Conservation (phyloP, 1,139 yeast genomes). For the Geotrichum phurueaensis region DNA sequence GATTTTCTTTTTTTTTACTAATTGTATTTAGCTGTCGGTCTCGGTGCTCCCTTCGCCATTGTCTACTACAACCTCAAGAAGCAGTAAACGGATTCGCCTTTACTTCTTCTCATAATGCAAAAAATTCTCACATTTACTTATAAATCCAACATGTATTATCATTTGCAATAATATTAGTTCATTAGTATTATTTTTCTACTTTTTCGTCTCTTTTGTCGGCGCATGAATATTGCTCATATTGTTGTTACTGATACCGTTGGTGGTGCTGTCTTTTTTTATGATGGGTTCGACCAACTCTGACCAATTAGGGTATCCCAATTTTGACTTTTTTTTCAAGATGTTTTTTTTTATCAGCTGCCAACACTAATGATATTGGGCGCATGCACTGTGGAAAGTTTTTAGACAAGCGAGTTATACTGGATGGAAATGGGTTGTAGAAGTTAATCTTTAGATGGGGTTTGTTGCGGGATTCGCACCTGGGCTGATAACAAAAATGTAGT, state of each 20-base stretch:
- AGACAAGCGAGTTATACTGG: background rate
- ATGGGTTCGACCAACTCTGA: background rate
- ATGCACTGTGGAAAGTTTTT: background rate
- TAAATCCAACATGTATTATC: background rate
- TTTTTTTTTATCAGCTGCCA: background rate
- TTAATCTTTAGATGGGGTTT: background rate
- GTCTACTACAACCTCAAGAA: slow-evolving; percentile 37
- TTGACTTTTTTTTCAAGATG: background rate
- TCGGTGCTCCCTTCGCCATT: slow-evolving; percentile 38
- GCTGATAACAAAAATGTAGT: background rate
- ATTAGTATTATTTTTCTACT: background rate
- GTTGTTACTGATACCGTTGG: background rate
- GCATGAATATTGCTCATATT: background rate
- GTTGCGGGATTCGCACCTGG: background rate
- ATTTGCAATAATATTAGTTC: background rate
- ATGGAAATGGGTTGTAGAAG: background rate
- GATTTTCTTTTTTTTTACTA: background rate
- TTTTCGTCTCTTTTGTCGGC: background rate
- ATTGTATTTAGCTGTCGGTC: slow-evolving; percentile 27
- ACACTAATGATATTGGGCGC: background rate
- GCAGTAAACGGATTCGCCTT: slow-evolving; percentile 17
- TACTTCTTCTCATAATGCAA: background rate
- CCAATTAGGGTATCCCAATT: background rate
- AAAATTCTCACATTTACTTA: background rate
- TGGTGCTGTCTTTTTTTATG: background rate